These are phyloP conservation scores for Avena insularis DNA, from an alignment of 176 grass and related monocot genomes.

Conservation along the genomic window DNA sequence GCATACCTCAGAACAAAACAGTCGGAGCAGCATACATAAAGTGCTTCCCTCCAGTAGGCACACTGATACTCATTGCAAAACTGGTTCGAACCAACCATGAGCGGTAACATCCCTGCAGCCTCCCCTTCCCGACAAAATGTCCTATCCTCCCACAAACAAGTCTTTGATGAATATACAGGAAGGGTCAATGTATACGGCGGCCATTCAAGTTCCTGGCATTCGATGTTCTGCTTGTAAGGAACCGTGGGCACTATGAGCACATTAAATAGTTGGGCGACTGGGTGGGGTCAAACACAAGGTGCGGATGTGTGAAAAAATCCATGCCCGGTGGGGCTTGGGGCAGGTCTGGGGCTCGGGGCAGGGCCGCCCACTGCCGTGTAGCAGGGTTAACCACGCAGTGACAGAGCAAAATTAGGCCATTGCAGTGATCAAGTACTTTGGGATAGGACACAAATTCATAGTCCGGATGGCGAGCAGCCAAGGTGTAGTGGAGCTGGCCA, in stretches of 20 bases:
- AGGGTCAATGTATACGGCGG: background rate
- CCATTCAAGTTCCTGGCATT: constrained; percentile 13
- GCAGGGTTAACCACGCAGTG: no score
- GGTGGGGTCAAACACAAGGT: constrained; percentile 33
- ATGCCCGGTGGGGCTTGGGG: background rate
- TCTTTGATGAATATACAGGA: constrained; percentile 25
- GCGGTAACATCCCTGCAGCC: background rate
- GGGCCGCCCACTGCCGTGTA: background rate
- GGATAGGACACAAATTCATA: background rate
- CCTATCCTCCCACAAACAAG: constrained; percentile 31
- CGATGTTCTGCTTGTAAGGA: background rate
- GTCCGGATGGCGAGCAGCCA: background rate
- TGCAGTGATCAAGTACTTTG: background rate
- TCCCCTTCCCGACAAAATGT: background rate
- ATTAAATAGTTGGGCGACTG: background rate
- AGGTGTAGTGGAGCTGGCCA: constrained; percentile 11
- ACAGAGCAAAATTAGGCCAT: background rate
- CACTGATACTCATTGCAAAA: background rate
- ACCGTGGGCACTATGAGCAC: background rate
- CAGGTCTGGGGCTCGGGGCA: background rate
- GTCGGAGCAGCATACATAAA: constrained; percentile 3
- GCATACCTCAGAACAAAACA: constrained; percentile 25
- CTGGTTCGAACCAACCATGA: background rate
- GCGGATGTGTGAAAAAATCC: background rate
- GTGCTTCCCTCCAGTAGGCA: constrained; percentile 22